phyloP scores from a whole-genome alignment of 2,329 filamentous ascomycete genomes.

The Colletotrichum musae region DNA sequence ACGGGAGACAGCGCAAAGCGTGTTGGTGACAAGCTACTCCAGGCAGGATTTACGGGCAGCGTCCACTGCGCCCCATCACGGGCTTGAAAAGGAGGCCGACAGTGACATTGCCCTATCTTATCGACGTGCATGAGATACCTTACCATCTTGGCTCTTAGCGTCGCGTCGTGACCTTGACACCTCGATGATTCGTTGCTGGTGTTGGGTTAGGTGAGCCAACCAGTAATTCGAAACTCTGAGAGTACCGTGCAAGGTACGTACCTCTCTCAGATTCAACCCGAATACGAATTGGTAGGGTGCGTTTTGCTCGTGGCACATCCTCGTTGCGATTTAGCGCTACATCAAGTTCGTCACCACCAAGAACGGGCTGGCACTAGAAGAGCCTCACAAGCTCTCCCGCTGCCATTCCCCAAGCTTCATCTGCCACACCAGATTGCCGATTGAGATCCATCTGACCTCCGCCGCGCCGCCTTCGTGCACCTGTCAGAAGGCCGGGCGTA shows the following conservation, averaged over 20 bases:
- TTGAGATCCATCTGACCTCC: conserved; percentile 35
- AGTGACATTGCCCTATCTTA: conserved; percentile 28
- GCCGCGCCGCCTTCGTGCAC: conserved; percentile 25
- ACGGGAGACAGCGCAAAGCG: neutral
- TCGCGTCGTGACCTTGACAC: conserved; percentile 17
- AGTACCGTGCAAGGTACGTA: conserved; percentile 6
- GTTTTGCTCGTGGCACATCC: neutral
- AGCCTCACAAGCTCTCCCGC: conserved; percentile 13
- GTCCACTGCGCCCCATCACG: conserved; percentile 11
- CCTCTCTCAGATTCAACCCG: conserved; percentile 9
- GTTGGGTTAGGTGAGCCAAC: conserved; percentile 24
- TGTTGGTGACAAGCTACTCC: conserved; percentile 5
- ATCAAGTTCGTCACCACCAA: neutral
- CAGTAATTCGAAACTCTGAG: neutral
- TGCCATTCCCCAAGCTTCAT: conserved; percentile 14
- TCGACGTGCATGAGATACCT: conserved; percentile 15
- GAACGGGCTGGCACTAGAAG: conserved; percentile 2
- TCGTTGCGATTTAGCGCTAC: too few relatives aligned
- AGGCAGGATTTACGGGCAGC: neutral
- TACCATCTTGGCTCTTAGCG: neutral
- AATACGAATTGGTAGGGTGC: conserved; percentile 39
- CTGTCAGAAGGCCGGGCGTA: conserved; percentile 23
- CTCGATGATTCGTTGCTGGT: conserved; percentile 21
- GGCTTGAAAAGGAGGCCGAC: conserved; percentile 22
- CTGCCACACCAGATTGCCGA: conserved; percentile 35